Percentiles rank a stretch among this genome's conserved stretches.
Conservation (phyloP, 768 basidiomycete species). For the Mycena filopes region DNA sequence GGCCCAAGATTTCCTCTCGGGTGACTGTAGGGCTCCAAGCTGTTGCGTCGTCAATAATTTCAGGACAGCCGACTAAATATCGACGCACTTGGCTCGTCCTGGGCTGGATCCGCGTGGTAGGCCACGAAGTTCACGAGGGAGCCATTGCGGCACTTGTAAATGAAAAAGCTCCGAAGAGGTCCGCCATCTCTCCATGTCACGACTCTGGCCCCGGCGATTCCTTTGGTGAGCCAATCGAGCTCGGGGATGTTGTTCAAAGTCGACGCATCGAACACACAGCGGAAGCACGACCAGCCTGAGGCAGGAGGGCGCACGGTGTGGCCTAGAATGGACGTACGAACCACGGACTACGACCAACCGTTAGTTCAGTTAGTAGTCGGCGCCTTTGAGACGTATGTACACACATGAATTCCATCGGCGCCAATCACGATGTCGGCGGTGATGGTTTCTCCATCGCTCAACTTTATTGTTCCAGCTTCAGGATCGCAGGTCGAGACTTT, state of each 20-base stretch:
- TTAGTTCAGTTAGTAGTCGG: neutral
- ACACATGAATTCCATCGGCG: conserved; percentile 29
- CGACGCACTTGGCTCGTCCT: neutral
- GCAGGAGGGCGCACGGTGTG: neutral
- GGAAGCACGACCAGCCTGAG: conserved; percentile 18
- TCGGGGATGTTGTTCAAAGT: conserved; percentile 1
- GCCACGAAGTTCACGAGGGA: conserved; percentile 14
- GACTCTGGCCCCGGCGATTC: neutral
- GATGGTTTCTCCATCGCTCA: conserved; percentile 47
- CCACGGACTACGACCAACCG: conserved; percentile 8
- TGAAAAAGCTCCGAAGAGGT: neutral
- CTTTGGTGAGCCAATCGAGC: conserved; percentile 11
- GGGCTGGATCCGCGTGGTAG: neutral
- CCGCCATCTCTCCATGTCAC: neutral
- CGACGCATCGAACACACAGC: conserved; percentile 4
- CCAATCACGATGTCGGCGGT: conserved; percentile 37
- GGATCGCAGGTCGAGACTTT: conserved; percentile 28
- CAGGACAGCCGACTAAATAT: neutral
- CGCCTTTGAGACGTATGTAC: neutral
- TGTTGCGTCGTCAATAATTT: too few species aligned
- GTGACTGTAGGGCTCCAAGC: conserved; percentile 1
- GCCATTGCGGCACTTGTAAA: conserved; percentile 5
- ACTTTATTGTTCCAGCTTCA: conserved; percentile 44
- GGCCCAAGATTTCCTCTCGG: neutral
- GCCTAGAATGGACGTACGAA: conserved; percentile 16